Percentiles rank a stretch among this genome's conserved stretches.
These are phyloP conservation scores for Lactifluus piperatus DNA, from an alignment of 768 basidiomycete genomes.

Conservation along the genomic window DNA sequence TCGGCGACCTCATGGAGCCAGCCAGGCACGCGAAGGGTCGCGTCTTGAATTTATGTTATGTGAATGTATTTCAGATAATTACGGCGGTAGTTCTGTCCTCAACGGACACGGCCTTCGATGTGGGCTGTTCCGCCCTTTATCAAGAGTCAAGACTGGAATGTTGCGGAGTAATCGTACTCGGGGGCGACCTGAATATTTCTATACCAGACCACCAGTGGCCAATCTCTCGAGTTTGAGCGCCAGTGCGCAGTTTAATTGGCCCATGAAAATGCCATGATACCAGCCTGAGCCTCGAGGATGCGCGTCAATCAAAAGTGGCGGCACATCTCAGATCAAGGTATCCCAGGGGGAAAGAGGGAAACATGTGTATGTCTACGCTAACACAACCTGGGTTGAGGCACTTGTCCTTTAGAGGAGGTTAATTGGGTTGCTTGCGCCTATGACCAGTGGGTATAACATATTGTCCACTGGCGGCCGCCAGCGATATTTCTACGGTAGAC, in stretches of 20 bases:
- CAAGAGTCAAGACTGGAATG: neutral
- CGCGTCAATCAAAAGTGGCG: neutral
- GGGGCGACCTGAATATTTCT: neutral
- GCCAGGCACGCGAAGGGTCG: too few relatives aligned
- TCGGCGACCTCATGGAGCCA: too few relatives aligned
- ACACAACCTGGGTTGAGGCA: neutral
- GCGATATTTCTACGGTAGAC: neutral
- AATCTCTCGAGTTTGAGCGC: neutral
- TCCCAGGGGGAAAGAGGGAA: neutral
- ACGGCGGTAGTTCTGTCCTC: neutral
- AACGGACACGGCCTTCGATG: neutral
- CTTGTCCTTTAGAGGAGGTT: neutral
- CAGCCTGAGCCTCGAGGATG: neutral
- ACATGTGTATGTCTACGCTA: neutral
- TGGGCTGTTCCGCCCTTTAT: neutral
- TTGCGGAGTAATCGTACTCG: neutral
- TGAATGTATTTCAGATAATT: neutral
- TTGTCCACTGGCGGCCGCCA: neutral
- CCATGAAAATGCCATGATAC: too few relatives aligned
- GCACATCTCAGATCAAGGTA: neutral
- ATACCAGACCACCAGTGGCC: neutral
- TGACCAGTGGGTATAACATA: neutral
- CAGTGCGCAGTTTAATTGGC: neutral
- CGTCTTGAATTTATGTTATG: neutral
- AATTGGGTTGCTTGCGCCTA: neutral